Evolutionary conservation across 2,329 filamentous ascomycete species (phyloP), one percentile per base, ranked within the genome.

Genomic region (Ceratocystis ficicola): DNA sequence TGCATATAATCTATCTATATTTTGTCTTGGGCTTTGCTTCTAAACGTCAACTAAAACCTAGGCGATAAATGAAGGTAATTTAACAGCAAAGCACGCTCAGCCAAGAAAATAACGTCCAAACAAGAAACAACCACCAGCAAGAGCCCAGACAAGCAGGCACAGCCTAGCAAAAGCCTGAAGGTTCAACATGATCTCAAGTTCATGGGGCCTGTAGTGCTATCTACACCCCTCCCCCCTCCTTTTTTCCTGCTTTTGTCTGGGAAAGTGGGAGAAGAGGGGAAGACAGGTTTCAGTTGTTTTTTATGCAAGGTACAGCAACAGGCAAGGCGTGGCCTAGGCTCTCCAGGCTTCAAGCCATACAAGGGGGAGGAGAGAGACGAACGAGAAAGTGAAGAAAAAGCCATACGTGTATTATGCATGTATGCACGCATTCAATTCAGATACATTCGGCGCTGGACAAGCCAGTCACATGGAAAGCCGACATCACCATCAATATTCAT

Each of bases 261-360:
- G 64, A 44, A 66, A 70, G 69, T 67, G 68, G 69, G 71, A 69
- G 71, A 71, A 22, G 48, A 41, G 70, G 69, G 71, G 70, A 48
- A 41, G 65, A 55, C 36, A 55, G 22, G 52, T 57, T 57, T 57
- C 52, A 57, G 52, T 57, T 57, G 52, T 57, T 57, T 41, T 57
- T 57, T 57, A 57, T 57, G 52, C 52, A 57, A 57, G 52, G 52
- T 57, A 57, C 52, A 15, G 52, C 52, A 25, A 57, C 12, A 57
- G 52, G 32, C 36, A 57, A 30, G 52, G 20, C 22, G 48, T 32
- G 22, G 52, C 22, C 52, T 57, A 57, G 52, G 22, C 52, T 57
- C 22, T 32, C 36, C 36, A 41, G 36, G 36, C 36, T 41, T 41
- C 36, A 41, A 41, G 15, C 12, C 8, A 4, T 30, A n/a, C 10